These are phyloP conservation scores for Ophiostoma populinum DNA, from an alignment of 2,329 filamentous ascomycete species.

Conservation along the genomic window DNA sequence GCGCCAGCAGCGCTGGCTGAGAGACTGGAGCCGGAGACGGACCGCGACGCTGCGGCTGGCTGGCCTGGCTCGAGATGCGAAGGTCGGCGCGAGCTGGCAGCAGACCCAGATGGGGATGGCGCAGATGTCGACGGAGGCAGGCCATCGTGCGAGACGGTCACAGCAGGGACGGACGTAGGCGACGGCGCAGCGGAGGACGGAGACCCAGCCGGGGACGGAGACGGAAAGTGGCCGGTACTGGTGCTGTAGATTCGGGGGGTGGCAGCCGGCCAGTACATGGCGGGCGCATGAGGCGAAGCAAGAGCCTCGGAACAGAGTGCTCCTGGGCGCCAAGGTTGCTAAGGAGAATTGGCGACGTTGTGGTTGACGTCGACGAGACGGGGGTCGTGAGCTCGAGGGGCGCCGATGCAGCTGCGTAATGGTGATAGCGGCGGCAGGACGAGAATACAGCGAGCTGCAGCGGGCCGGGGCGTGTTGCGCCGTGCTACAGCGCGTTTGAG, in stretches of 20 bases:
- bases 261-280: conserved; percentile 86
- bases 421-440: no score
- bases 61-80: conserved; percentile 6
- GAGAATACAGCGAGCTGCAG: no score
- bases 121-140: conserved; percentile 21
- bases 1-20: conserved; percentile 12
- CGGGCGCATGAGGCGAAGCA: conserved; percentile 16
- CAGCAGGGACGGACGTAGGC: conserved; percentile 22
- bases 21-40: conserved; percentile 10
- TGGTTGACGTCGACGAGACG: no score
- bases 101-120: neutral
- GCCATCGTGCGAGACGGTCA: conserved; percentile 44
- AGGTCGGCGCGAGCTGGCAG: conserved; percentile 5
- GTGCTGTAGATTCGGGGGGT: conserved; percentile 71
- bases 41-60: conserved; percentile 4
- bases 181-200: conserved; percentile 18
- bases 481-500: neutral
- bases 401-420: no score
- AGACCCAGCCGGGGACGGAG: conserved; percentile 18
- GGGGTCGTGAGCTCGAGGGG: no score
- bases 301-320: no score
- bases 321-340: no score
- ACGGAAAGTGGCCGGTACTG: conserved; percentile 47
- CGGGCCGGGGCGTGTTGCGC: neutral
- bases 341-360: no score